phyloP scores from a whole-genome alignment of 2,329 filamentous ascomycete species.

The Fusarium transvaalense region DNA sequence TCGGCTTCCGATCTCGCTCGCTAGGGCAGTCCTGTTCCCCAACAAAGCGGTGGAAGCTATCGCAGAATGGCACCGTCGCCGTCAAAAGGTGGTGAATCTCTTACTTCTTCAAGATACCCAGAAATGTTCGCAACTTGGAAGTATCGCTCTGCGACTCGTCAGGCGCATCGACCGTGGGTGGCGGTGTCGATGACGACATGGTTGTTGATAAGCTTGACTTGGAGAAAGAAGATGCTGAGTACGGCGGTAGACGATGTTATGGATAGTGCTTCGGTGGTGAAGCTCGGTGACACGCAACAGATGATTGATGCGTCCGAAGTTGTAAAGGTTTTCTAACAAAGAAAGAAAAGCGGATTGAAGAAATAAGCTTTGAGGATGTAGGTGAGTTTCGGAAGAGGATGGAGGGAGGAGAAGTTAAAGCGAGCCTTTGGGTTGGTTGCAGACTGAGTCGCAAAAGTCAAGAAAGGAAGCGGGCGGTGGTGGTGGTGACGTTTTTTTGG shows the following conservation, averaged over 20 bases:
- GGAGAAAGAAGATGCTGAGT: constrained; percentile 23
- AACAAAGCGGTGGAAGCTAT: constrained; percentile 32
- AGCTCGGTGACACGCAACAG: constrained; percentile 6
- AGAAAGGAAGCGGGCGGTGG: constrained; percentile 41
- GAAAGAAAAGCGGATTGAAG: neutral
- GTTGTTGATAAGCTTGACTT: constrained; percentile 38
- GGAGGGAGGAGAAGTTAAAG: constrained; percentile 11
- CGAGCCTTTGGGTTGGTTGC: constrained; percentile 40
- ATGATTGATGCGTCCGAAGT: constrained; percentile 1
- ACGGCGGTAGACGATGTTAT: constrained; percentile 6
- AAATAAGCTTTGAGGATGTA: constrained; percentile 4
- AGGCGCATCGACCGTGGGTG: constrained; percentile 50
- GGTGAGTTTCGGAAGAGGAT: constrained; percentile 10
- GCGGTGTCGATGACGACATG: constrained; percentile 57
- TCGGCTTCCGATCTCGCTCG: constrained; percentile 36
- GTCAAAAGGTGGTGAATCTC: constrained; percentile 48
- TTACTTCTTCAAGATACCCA: constrained; percentile 89
- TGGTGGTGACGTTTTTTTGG: constrained; percentile 47
- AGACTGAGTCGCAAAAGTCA: constrained; percentile 48
- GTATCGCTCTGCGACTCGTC: constrained; percentile 76
- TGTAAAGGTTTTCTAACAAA: neutral
- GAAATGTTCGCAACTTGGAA: constrained; percentile 89
- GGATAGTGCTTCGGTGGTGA: constrained; percentile 11
- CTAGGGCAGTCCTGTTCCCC: constrained; percentile 8
- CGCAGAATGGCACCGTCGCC: constrained; percentile 17